phyloP scores from a whole-genome alignment of 768 basidiomycete species.

The Lactifluus rugatus region DNA sequence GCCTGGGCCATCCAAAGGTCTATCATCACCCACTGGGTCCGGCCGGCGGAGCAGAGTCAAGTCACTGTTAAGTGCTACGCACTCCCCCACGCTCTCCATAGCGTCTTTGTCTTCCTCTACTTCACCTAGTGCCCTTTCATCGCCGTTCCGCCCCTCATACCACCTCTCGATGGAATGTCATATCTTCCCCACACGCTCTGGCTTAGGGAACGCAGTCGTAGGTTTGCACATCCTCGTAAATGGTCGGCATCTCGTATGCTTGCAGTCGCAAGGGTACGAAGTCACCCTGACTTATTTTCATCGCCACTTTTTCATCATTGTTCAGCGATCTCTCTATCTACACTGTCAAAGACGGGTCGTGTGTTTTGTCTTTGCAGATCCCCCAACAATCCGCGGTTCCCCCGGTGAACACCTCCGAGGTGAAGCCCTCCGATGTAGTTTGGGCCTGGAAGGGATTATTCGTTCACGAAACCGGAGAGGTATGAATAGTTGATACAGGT shows the following conservation, averaged over 20 bases:
- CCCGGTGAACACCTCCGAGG: slow-evolving; percentile 29
- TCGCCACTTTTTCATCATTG: not conserved
- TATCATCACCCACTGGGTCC: slow-evolving; percentile 20
- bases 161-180: slow-evolving; percentile 24
- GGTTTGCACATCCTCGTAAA: slow-evolving; percentile 39
- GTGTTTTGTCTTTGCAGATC: slow-evolving; percentile 27
- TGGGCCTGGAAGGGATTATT: slow-evolving; percentile 31
- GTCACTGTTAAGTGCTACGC: slow-evolving; percentile 38
- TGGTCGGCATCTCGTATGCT: slow-evolving; percentile 36
- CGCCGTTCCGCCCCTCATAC: slow-evolving; percentile 14
- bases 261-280: slow-evolving; percentile 59
- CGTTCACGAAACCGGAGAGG: slow-evolving; percentile 24
- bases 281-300: not conserved
- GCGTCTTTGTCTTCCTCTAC: slow-evolving; percentile 4
- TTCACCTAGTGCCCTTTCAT: slow-evolving; percentile 3
- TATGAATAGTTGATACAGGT: slow-evolving; percentile 11
- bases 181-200: slow-evolving; percentile 40
- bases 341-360: slow-evolving; percentile 42
- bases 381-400: slow-evolving; percentile 24
- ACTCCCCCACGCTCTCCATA: slow-evolving; percentile 13
- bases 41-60: slow-evolving; percentile 29
- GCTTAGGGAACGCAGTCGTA: slow-evolving; percentile 32
- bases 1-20: not conserved
- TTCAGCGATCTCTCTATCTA: slow-evolving; percentile 46
- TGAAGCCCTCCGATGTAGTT: slow-evolving; percentile 10